Evolutionary conservation across 2,329 filamentous ascomycete species (phyloP), one percentile per base, ranked within the genome.

Genomic region (Drechslerella dactyloides): DNA sequence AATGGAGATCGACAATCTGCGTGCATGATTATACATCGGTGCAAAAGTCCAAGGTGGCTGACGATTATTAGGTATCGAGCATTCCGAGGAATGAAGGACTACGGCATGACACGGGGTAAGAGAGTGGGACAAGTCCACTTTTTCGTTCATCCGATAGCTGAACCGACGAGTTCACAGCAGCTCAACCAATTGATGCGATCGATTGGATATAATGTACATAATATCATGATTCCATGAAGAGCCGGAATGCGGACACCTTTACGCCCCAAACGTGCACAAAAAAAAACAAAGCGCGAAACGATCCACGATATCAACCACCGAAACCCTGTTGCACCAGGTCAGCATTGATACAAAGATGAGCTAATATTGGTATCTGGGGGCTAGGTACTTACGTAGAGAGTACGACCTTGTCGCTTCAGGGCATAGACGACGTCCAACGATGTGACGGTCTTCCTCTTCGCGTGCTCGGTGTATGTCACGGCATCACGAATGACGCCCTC

Each of bases 391-490:
- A 70, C 86, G 82, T 88, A 88, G 46, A 88, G 85, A 77, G 86
- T 88, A 75, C 84, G 84, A 79, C 86, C 86, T 81, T 88, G 86
- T 79, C 86, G 82, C 84, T 88, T 86, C 75, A 86, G 81, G 65
- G 84, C 84, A 77, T 87, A 86, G 80, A 87, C 85, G 40, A 87
- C 85, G 76, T 88, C 86, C 52, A 88, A 84, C 6, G 86, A 88
- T 35, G 86, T 90, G 80, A 90, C 88, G 13, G 88, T 90, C 87
- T 90, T 90, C 63, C 88, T 87, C 86, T 90, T 90, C 82, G 88
- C 88, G 83, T 90, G 88, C 83, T 90, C 88, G 63, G 88, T 90
- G 84, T 90, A 90, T 79, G 88, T 90, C 82, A 90, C 88, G 74
- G 88, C 88, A 75, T 90, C 88, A 80, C 88, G 88, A 78, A 90